Evolutionary conservation across 192 early-diverging fungal genomes (phyloP).

Genomic region (Rhizophagus clarus): DNA sequence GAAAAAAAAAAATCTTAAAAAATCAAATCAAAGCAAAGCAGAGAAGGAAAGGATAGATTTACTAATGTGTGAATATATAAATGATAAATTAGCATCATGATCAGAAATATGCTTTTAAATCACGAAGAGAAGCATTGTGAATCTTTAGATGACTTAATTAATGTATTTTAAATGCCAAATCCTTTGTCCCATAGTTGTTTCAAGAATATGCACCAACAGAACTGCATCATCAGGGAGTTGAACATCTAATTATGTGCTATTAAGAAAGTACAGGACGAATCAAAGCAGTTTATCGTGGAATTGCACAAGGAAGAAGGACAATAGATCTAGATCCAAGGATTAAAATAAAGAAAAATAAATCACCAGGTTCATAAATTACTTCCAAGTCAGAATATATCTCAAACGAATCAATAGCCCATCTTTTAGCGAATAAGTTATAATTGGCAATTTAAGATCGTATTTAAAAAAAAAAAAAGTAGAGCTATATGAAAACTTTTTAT

Average conservation of each 20-base stretch:
- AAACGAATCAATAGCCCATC: too few relatives aligned
- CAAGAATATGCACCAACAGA: background rate
- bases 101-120: background rate
- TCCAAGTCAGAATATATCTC: too few relatives aligned
- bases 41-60: background rate
- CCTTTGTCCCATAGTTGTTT: background rate
- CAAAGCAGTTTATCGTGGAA: background rate
- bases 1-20: conserved; percentile 4
- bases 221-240: background rate
- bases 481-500: too few relatives aligned
- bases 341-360: too few relatives aligned
- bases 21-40: background rate
- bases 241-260: background rate
- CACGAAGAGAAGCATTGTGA: background rate
- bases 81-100: background rate
- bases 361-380: too few relatives aligned
- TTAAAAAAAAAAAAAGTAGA: too few relatives aligned
- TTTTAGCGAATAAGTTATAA: too few relatives aligned
- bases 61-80: background rate
- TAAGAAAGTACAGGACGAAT: background rate
- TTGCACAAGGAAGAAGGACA: background rate
- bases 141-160: background rate
- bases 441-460: too few relatives aligned
- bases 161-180: background rate
- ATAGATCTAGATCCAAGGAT: too few relatives aligned